phyloP scores from a whole-genome alignment of 352 stramenopile genomes.

The Globisporangium splendens region DNA sequence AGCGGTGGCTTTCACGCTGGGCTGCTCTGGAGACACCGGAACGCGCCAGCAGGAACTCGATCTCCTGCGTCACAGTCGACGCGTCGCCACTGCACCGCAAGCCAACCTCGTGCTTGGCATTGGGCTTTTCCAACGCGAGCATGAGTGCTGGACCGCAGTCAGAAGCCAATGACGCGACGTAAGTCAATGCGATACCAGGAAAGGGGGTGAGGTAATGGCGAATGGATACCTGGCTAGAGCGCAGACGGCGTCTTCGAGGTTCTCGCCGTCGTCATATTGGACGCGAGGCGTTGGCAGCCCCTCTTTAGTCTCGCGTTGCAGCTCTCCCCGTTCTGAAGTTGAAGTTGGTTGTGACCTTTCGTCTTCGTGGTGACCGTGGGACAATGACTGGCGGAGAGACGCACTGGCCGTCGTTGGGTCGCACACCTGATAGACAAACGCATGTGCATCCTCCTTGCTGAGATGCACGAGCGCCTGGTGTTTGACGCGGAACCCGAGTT shows the following conservation, averaged over 20 bases:
- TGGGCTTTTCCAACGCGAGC: slow-evolving; percentile 38
- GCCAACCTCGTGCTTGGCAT: slow-evolving; percentile 29
- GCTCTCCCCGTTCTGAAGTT: background rate
- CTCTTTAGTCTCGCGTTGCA: no score
- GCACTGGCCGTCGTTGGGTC: no score
- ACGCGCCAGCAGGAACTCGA: slow-evolving; percentile 38
- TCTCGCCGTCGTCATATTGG: slow-evolving; percentile 6
- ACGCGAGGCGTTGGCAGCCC: background rate
- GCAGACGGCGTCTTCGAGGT: background rate
- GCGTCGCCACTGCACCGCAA: slow-evolving; percentile 39
- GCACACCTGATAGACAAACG: no score
- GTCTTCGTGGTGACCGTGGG: slow-evolving; percentile 4
- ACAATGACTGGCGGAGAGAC: slow-evolving; percentile 14
- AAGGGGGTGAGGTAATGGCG: no score
- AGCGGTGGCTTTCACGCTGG: background rate
- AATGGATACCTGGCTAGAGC: slow-evolving; percentile 14
- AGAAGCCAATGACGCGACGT: background rate
- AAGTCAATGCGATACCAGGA: no score
- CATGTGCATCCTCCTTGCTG: slow-evolving; percentile 24
- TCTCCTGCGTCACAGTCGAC: slow-evolving; percentile 17
- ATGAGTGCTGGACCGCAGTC: slow-evolving; percentile 37
- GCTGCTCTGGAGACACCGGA: slow-evolving; percentile 7
- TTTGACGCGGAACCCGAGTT: slow-evolving; percentile 38
- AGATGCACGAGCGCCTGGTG: slow-evolving; percentile 45
- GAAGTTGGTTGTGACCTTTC: background rate